Evolutionary conservation across 805 yeast species (phyloP).

Genomic region (Wickerhamiella brachini): DNA sequence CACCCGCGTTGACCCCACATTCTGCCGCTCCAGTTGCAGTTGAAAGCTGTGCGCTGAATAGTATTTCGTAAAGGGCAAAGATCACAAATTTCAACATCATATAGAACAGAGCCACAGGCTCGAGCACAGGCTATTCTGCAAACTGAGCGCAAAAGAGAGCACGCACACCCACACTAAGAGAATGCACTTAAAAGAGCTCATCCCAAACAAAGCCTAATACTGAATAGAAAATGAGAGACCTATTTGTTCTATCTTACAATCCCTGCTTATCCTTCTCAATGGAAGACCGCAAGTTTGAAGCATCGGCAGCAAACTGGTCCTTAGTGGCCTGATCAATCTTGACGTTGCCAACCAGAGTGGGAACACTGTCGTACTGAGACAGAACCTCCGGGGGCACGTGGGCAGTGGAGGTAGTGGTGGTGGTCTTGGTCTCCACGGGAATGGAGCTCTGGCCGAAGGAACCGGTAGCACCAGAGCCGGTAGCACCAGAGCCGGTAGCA

Average conservation of each 20-base stretch:
- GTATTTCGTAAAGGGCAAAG: no score
- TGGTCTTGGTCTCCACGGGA: conserved; percentile 4
- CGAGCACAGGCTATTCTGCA: no score
- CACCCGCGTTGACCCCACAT: no score
- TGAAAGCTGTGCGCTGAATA: no score
- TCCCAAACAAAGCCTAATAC: not conserved
- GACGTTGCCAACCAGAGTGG: conserved; percentile 23
- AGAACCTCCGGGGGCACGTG: conserved; percentile 12
- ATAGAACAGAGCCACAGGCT: no score
- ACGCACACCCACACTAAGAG: no score
- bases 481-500: no score
- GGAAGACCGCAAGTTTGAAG: conserved; percentile 6
- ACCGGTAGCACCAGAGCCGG: no score
- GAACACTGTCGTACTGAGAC: conserved; percentile 19
- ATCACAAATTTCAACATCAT: no score
- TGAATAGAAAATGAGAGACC: not conserved
- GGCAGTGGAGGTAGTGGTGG: conserved; percentile 1
- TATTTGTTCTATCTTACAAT: not conserved
- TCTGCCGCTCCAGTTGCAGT: no score
- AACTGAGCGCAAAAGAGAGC: no score
- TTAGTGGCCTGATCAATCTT: conserved; percentile 16
- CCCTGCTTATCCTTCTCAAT: conserved; percentile 7
- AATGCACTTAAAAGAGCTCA: no score
- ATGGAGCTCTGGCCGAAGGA: not conserved
- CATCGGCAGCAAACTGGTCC: conserved; percentile 6